Evolutionary conservation across 1,139 yeast genomes (phyloP).

Genomic region (Sugiyamaella pinicola): DNA sequence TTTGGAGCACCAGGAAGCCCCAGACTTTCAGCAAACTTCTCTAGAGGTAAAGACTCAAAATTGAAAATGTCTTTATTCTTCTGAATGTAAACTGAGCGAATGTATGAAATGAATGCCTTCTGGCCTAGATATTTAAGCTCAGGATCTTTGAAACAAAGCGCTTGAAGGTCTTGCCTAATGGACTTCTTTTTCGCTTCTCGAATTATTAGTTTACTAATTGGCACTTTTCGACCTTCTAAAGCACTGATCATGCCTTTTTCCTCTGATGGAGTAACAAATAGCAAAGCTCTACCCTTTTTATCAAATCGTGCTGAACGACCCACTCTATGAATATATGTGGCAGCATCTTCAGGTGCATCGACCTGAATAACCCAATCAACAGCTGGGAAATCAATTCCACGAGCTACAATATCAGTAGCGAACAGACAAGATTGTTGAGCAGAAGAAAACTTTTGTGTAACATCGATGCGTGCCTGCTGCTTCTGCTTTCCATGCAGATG

Average conservation of each 20-base stretch:
- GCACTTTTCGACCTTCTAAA: slow-evolving; percentile 63
- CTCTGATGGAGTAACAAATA: slow-evolving; percentile 83
- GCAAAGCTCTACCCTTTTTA: slow-evolving; percentile 78
- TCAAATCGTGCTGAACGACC: slow-evolving; percentile 97
- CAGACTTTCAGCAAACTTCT: slow-evolving; percentile 78
- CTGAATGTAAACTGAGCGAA: slow-evolving; percentile 80
- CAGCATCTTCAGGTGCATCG: slow-evolving; percentile 95
- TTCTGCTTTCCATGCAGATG: slow-evolving; percentile 95
- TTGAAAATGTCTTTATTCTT: slow-evolving; percentile 81
- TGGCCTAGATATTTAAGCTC: slow-evolving; percentile 91
- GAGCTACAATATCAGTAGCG: slow-evolving; percentile 96
- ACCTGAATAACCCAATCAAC: slow-evolving; percentile 97
- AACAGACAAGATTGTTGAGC: slow-evolving; percentile 87
- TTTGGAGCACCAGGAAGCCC: slow-evolving; percentile 98
- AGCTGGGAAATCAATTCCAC: slow-evolving; percentile 97
- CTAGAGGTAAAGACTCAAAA: slow-evolving; percentile 74
- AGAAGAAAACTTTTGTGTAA: slow-evolving; percentile 79
- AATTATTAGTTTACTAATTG: slow-evolving; percentile 70
- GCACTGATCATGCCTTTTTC: slow-evolving; percentile 74
- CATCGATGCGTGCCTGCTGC: slow-evolving; percentile 89
- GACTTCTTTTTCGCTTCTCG: slow-evolving; percentile 76
- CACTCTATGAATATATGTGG: slow-evolving; percentile 93
- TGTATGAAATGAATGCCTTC: slow-evolving; percentile 90
- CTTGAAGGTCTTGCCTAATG: slow-evolving; percentile 82
- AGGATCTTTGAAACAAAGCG: slow-evolving; percentile 88